A percentile compares a stretch with the other conserved stretches of the same genome.
phyloP scores from a whole-genome alignment of 1,284 basidiomycete species.

The Omphalotus olearius region DNA sequence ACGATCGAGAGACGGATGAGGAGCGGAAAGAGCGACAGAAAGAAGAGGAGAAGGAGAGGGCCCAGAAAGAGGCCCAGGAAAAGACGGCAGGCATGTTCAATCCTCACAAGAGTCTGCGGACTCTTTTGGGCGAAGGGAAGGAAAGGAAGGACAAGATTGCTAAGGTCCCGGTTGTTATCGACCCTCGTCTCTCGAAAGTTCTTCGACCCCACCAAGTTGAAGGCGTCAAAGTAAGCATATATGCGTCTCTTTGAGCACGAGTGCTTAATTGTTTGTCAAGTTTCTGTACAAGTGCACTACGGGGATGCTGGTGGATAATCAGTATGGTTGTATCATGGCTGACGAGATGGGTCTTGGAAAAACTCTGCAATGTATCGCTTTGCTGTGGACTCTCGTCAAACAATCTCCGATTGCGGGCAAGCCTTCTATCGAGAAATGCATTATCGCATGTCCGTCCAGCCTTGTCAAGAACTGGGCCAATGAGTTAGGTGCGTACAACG shows the following conservation, averaged over 20 bases:
- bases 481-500: constrained; percentile 69
- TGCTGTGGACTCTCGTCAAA: constrained; percentile 96
- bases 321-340: constrained; percentile 98
- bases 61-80: constrained; percentile 60
- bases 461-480: constrained; percentile 99
- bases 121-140: constrained; percentile 75
- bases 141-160: constrained; percentile 62
- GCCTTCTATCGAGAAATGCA: constrained; percentile 92
- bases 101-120: constrained; percentile 89
- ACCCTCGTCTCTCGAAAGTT: constrained; percentile 83
- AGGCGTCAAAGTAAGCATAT: constrained; percentile 80
- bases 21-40: constrained; percentile 68
- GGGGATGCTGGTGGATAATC: constrained; percentile 88
- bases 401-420: constrained; percentile 90
- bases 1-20: constrained; percentile 86
- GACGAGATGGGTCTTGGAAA: constrained; percentile 99
- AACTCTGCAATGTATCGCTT: constrained; percentile 94
- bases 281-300: constrained; percentile 96
- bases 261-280: constrained; percentile 32
- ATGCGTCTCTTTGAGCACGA: constrained; percentile 2
- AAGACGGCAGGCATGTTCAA: constrained; percentile 73
- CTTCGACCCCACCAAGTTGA: constrained; percentile 97
- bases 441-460: constrained; percentile 97
- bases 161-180: constrained; percentile 96
- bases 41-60: constrained; percentile 63